Percentiles rank a stretch among this genome's conserved stretches.
These are phyloP conservation scores for Trypanosoma avium DNA, from an alignment of 208 protist species.

Conservation along the genomic window DNA sequence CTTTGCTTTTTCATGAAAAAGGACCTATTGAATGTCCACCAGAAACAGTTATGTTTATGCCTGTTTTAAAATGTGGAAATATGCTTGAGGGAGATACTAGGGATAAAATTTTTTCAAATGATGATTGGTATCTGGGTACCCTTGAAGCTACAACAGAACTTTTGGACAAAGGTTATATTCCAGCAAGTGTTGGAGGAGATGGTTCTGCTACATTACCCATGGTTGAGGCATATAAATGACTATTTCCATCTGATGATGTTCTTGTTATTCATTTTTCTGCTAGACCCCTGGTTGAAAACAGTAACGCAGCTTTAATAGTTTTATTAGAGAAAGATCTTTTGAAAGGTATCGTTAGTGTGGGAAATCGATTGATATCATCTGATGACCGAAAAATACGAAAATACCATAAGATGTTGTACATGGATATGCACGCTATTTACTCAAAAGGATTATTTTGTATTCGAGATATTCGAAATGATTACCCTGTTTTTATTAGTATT, in stretches of 20 bases:
- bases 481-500: constrained; percentile 81
- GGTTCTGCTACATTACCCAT: constrained; percentile 68
- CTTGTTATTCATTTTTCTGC: constrained; percentile 81
- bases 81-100: constrained; percentile 37
- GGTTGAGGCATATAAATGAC: constrained; percentile 80
- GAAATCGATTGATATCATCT: constrained; percentile 67
- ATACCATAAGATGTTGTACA: constrained; percentile 80
- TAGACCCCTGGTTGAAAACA: constrained; percentile 31
- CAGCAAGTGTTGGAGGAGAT: constrained; percentile 70
- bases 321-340: constrained; percentile 68
- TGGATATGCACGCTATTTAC: constrained; percentile 89
- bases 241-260: constrained; percentile 72
- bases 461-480: constrained; percentile 85
- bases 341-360: constrained; percentile 79
- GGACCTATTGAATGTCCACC: constrained; percentile 77
- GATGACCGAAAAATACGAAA: constrained; percentile 73
- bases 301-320: constrained; percentile 51
- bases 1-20: constrained; percentile 68
- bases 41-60: constrained; percentile 75
- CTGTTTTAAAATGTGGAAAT: constrained; percentile 66
- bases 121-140: constrained; percentile 69
- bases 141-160: constrained; percentile 64
- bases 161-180: constrained; percentile 82
- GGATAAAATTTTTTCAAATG: constrained; percentile 19
- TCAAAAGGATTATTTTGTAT: constrained; percentile 83